Evolutionary conservation across 768 basidiomycete genomes (phyloP), one percentile per base, ranked within the genome.

Genomic region (Boletus patriciae): DNA sequence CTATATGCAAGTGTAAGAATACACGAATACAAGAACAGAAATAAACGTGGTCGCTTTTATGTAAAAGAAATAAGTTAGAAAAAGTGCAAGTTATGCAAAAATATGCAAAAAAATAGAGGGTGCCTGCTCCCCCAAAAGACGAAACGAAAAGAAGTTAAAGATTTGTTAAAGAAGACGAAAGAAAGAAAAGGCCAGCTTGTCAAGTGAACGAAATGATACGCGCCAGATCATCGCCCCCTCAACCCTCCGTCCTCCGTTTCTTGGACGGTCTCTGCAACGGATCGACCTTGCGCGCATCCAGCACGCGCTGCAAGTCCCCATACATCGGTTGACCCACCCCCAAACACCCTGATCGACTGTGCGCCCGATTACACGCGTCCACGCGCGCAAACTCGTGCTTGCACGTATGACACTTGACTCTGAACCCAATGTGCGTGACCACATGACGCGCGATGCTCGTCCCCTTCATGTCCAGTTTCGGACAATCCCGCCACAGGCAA

Each of bases 331-430:
- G 62, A 21, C 66, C 66, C 31, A 70, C 67, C n/a, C 69, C 69
- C 43, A 46, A 41, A 55, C 70, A 71, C 33, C 68, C 63, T 40
- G 70, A 71, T 41, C 70, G 68, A 52, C 63, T 67, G 29, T 71
- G 70, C 13, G 71, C 71, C 53, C 70, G 72, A 57, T 73, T 71
- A 23, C 71, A 71, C 19, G 70, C 70, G 43, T 71, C 71, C 60
- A 66, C 70, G 29, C 70, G 61, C 38, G 70, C 71, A 57, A 71
- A 73, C 57, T 70, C 70, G 55, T 62, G 67, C 58, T 61, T 66
- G 61, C 70, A 71, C 18, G 66, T 62, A 48, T 61, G 52, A 25
- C 70, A 71, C 44, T 69, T 69, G 36, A 73, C 63, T 27, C 71
- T 52, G 19, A 63, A 73, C 1, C 71, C 70, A 19, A 71, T 59